These are phyloP conservation scores for Penicillium sp. DNA, from an alignment of 2,329 filamentous ascomycete genomes.

Conservation along the genomic window DNA sequence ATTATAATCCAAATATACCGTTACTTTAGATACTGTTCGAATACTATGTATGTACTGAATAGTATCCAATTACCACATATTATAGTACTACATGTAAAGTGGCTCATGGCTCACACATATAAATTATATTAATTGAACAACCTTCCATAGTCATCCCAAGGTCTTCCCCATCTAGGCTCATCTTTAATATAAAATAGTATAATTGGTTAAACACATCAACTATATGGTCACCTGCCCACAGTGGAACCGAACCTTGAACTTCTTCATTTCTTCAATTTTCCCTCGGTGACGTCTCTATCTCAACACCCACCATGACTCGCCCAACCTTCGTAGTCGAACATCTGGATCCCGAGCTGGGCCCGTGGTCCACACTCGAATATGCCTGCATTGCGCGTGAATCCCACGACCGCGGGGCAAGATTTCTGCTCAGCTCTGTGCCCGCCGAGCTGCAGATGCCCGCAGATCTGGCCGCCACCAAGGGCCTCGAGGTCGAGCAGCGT, in stretches of 20 bases:
- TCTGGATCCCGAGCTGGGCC: conserved; percentile 87
- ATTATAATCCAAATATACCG: neutral
- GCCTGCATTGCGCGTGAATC: conserved; percentile 81
- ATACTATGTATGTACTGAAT: too few relatives aligned
- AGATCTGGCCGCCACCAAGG: conserved; percentile 59
- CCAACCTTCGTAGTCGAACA: conserved; percentile 89
- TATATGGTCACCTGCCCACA: neutral
- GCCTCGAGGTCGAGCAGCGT: conserved; percentile 68
- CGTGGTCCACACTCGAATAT: conserved; percentile 95
- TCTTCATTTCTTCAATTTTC: neutral
- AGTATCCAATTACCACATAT: neutral
- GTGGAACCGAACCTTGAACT: conserved; percentile 7
- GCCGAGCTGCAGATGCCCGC: conserved; percentile 58
- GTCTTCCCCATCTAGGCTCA: too few relatives aligned
- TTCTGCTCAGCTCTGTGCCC: conserved; percentile 80
- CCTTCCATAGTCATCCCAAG: neutral
- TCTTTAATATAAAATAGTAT: neutral
- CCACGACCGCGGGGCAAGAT: conserved; percentile 61
- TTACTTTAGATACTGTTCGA: neutral
- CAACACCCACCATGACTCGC: neutral
- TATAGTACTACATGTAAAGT: neutral
- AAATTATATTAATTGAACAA: neutral
- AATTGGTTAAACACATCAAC: neutral
- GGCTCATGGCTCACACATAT: neutral
- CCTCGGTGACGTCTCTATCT: neutral